phyloP scores from a whole-genome alignment of 2,329 filamentous ascomycete genomes.

The Hypoxylon sp. region DNA sequence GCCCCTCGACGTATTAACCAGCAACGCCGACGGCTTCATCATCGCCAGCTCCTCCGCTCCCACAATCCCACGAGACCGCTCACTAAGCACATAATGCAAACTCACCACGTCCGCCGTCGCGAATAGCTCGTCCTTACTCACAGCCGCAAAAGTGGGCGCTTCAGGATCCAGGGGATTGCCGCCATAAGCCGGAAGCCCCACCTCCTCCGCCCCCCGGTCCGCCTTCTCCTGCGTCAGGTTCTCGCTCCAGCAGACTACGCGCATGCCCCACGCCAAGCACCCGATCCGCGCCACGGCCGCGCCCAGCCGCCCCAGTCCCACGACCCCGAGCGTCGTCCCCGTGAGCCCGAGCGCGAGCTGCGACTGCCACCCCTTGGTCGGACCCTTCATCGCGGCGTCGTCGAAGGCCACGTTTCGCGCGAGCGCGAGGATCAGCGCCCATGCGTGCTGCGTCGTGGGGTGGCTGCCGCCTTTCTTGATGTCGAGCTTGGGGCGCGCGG shows the following conservation, averaged over 20 bases:
- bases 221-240: constrained; percentile 75
- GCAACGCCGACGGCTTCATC: constrained; percentile 73
- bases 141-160: constrained; percentile 67
- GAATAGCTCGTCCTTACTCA: constrained; percentile 75
- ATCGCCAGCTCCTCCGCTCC: constrained; percentile 67
- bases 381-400: constrained; percentile 68
- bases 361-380: constrained; percentile 69
- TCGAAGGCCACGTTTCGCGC: constrained; percentile 72
- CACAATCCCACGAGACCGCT: constrained; percentile 73
- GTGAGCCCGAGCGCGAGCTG: constrained; percentile 68
- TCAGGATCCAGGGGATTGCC: constrained; percentile 49
- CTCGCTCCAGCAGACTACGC: constrained; percentile 74
- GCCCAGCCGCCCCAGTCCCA: constrained; percentile 75
- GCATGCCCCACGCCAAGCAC: constrained; percentile 74
- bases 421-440: constrained; percentile 70
- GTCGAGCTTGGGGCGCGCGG: constrained; percentile 40
- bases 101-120: constrained; percentile 74
- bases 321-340: constrained; percentile 71
- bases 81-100: constrained; percentile 77
- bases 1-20: constrained; percentile 81
- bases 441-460: constrained; percentile 69
- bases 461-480: constrained; percentile 57
- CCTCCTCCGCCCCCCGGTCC: constrained; percentile 66
- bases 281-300: constrained; percentile 72
- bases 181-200: constrained; percentile 64